phyloP scores from a whole-genome alignment of 106 monocot genomes.

The Iris macrosiphon region DNA sequence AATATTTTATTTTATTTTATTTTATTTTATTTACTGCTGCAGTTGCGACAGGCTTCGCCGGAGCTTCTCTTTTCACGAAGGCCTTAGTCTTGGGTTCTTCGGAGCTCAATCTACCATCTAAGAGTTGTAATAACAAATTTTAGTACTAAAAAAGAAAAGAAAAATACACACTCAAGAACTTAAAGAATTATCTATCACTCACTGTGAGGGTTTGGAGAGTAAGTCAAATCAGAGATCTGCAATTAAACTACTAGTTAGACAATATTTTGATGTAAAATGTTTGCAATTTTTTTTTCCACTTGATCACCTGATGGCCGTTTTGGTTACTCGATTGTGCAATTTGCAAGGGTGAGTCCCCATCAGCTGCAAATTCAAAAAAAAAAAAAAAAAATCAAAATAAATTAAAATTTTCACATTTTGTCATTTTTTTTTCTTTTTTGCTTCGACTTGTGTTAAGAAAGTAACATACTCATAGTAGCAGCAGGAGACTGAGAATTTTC shows the following conservation, averaged over 20 bases:
- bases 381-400: background rate
- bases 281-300: too few species aligned
- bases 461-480: too few species aligned
- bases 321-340: slow-evolving; percentile 17
- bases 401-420: too few species aligned
- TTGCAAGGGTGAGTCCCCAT: slow-evolving; percentile 41
- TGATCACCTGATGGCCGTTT: background rate
- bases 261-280: too few species aligned
- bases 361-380: slow-evolving; percentile 26
- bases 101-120: slow-evolving; percentile 28
- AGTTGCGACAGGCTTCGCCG: slow-evolving; percentile 20
- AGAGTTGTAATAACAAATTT: too few species aligned
- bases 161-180: too few species aligned
- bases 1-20: too few species aligned
- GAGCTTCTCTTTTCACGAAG: slow-evolving; percentile 22
- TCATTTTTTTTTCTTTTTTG: too few species aligned
- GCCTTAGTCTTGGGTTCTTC: slow-evolving; percentile 21
- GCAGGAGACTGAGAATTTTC: background rate
- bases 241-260: background rate
- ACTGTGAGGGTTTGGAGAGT: slow-evolving; percentile 38
- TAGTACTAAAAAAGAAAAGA: too few species aligned
- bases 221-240: slow-evolving; percentile 39
- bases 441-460: too few species aligned
- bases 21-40: slow-evolving; percentile 19
- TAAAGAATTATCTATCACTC: slow-evolving; percentile 27